Base-by-base conservation (phyloP, 2,329 filamentous ascomycete species). In the Sporothrix dimorphospora region DNA sequence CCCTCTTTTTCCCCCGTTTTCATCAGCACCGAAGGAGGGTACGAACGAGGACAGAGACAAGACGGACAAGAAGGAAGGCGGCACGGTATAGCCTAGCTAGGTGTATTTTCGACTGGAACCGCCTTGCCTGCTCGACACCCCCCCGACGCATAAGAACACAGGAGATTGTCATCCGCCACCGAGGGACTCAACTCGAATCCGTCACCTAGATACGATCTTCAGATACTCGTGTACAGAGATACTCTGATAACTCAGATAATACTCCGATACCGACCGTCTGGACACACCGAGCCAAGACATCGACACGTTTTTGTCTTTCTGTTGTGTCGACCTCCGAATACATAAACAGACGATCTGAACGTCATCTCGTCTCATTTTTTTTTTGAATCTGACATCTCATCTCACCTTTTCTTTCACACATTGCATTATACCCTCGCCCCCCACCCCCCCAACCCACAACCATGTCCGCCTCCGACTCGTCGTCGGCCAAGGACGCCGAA, bases 391-490 rank as follows among this genome's bases (percentile, higher is more conserved):
- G 34, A 11, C 30, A 40, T n/a, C 16, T 42, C 16, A 21, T 19
- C 30, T 59, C 27, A 30, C 24, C 24, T 30, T 21, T 11, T 59
- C 53, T 34, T n/a, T n/a, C 21, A 14, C 27, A 38, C 14, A 11
- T 7, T 30, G 3, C 11, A 7, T 27, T 19, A 30, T 27, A n/a
- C 65, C n/a, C n/a, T n/a, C n/a, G n/a, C n/a, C n/a, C n/a, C n/a
- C n/a, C n/a, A 55, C 21, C 8, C 16, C 7, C n/a, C 4, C 19
- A n/a, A 8, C n/a, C 16, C 30, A 9, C 12, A 30, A 19, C 21
- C 67, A 69, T 69, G 67, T 69, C 67, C 24, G n/a, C 51, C 19
- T 69, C 67, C 49, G 67, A 69, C 53, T 27, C 67, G 34, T 69
- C 67, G 67, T 69, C 67, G 45, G 67, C 67, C 51, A 57, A 59